Base-by-base conservation (phyloP, 2,329 filamentous ascomycete genomes). In the Passalora sequoiae region DNA sequence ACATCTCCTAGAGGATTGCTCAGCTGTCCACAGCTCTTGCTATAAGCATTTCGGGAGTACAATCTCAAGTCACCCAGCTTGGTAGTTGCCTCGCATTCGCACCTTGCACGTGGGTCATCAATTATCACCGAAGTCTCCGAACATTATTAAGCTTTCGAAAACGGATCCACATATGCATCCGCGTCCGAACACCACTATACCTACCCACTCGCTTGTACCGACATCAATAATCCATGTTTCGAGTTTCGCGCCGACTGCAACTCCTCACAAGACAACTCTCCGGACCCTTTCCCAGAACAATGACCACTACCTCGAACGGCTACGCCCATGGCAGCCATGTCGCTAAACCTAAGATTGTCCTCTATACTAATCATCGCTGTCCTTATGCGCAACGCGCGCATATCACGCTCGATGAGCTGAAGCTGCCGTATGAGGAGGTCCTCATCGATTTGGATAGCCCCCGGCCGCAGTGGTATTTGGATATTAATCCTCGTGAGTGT, bases 321-420 rank as follows among this genome's bases (percentile, higher is more conserved):
- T 43, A 44, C 39, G 39, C 30, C 21, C 28, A 17, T n/a, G 44
- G 38, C 44, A 19, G 40, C 15, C 25, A 41, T 21, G 37, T 38
- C 30, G 33, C 47, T 38, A 42, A 35, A 3, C 42, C 42, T 20
- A 77, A 77, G 53, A 79, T 86, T 62, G 81, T 69, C 22, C 69
- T 86, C 30, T 88, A 88, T 67, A 87, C 83, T 37, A 83, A 81
- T 69, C 80, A 80, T 54, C 39, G 54, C 38, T 89, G 84, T 62
- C 84, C 84, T 16, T 88, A 77, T 64, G 85, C 84, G 12, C 86
- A 91, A 60, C 82, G 87, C 25, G 84, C 79, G 44, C 60, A 63
- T 48, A 63, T 63, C 37, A 53, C 56, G 8, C 55, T 65, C 20
- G 49, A 56, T 20, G 58, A 62, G 31, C 53, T 65, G 9, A 51